phyloP scores from a whole-genome alignment of 2,329 filamentous ascomycete genomes.

The Penicillium sp. region DNA sequence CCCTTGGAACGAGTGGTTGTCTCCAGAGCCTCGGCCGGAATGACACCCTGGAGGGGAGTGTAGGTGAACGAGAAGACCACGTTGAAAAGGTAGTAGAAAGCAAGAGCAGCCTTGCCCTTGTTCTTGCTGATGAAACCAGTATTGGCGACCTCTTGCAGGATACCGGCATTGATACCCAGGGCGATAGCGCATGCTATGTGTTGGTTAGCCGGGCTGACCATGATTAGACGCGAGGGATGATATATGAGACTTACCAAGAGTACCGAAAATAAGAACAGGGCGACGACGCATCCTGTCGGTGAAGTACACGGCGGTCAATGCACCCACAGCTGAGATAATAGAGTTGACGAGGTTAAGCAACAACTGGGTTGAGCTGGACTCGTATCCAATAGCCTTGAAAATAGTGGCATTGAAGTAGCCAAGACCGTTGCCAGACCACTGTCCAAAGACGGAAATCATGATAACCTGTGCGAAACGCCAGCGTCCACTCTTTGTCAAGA shows the following conservation, averaged over 20 bases:
- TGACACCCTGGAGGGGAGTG: constrained; percentile 52
- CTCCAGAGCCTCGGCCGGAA: constrained; percentile 51
- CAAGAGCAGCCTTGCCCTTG: constrained; percentile 47
- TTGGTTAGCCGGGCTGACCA: constrained; percentile 6
- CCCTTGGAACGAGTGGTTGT: constrained; percentile 53
- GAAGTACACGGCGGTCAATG: constrained; percentile 45
- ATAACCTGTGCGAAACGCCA: constrained; percentile 52
- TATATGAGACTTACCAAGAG: constrained; percentile 28
- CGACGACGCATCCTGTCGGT: constrained; percentile 52
- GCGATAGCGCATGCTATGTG: constrained; percentile 38
- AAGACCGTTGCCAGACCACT: constrained; percentile 54
- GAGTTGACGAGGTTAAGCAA: constrained; percentile 52
- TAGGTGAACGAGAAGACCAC: constrained; percentile 53
- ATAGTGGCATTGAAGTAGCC: constrained; percentile 55
- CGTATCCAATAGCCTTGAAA: constrained; percentile 38
- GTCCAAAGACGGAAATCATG: constrained; percentile 54
- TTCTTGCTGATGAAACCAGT: constrained; percentile 34
- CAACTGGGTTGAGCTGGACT: constrained; percentile 38
- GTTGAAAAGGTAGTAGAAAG: constrained; percentile 54
- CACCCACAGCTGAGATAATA: constrained; percentile 48
- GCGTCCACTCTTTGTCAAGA: constrained; percentile 48
- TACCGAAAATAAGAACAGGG: constrained; percentile 48
- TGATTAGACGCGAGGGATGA: accelerated
- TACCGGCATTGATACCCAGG: constrained; percentile 50
- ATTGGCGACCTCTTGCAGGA: constrained; percentile 41